Percentiles rank a stretch among this genome's conserved stretches.
phyloP scores from a whole-genome alignment of 352 stramenopile species.

The Phytophthora sojae region DNA sequence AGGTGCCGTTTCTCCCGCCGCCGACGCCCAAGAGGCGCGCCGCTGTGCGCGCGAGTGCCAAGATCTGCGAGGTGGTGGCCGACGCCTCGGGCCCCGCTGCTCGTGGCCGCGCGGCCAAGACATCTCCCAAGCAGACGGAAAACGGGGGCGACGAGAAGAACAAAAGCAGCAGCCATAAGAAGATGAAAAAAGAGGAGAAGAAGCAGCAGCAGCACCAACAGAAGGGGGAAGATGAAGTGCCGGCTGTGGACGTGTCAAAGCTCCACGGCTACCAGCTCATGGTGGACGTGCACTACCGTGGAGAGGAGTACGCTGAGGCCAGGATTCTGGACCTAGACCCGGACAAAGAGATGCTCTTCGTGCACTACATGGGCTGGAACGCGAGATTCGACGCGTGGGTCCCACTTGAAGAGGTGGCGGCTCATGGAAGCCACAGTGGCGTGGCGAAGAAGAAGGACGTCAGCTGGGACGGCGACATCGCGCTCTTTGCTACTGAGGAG shows the following conservation, averaged over 20 bases:
- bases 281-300: constrained; percentile 64
- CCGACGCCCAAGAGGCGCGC: constrained; percentile 34
- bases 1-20: constrained; percentile 1
- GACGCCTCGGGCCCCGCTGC: constrained; percentile 8
- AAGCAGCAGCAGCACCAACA: constrained; percentile 4
- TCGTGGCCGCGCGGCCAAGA: constrained; percentile 18
- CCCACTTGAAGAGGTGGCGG: constrained; percentile 43
- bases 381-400: constrained; percentile 76
- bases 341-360: constrained; percentile 45
- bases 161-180: constrained; percentile 26
- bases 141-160: constrained; percentile 29
- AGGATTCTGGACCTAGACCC: constrained; percentile 62
- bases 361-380: constrained; percentile 87
- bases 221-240: constrained; percentile 3
- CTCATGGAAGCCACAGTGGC: constrained; percentile 61
- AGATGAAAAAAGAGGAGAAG: constrained; percentile 37
- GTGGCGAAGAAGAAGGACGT: constrained; percentile 34
- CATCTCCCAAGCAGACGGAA: constrained; percentile 22
- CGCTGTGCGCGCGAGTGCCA: constrained; percentile 22
- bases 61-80: constrained; percentile 23
- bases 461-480: constrained; percentile 64
- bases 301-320: constrained; percentile 68
- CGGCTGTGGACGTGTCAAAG: not conserved
- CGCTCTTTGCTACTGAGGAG: constrained; percentile 45
- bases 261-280: constrained; percentile 55